Conservation (phyloP, 257 asterid species). For the Solanum chilense region DNA sequence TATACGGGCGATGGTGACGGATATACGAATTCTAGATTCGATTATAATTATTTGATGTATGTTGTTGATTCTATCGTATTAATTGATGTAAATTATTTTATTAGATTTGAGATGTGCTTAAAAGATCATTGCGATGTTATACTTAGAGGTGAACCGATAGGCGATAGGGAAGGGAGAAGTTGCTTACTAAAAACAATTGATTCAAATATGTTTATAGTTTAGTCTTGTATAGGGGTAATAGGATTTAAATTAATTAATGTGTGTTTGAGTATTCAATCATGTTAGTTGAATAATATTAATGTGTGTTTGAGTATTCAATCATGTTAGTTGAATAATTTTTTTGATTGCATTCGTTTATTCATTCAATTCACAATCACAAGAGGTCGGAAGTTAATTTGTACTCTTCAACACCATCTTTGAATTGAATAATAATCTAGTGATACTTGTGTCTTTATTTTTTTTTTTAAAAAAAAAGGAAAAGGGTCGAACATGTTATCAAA, state of each 20-base stretch:
- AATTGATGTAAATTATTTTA: too few species aligned
- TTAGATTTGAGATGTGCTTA: fast-evolving
- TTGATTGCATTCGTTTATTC: not conserved
- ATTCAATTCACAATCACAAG: not conserved
- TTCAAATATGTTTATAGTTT: not conserved
- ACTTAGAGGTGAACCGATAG: not conserved
- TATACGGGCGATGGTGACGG: not conserved
- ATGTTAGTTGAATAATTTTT: not conserved
- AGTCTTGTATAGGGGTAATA: too few species aligned
- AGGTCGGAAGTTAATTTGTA: too few species aligned
- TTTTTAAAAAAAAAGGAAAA: too few species aligned
- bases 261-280: fast-evolving
- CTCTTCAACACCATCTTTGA: not conserved
- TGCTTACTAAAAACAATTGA: not conserved
- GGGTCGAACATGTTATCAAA: fast-evolving
- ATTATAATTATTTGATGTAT: not conserved
- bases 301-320: fast-evolving
- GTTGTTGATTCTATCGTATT: too few species aligned
- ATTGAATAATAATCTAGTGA: not conserved
- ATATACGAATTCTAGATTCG: fast-evolving
- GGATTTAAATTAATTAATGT: fast-evolving
- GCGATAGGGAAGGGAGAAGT: not conserved
- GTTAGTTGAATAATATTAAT: not conserved
- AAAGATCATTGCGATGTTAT: too few species aligned
- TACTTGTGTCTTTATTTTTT: not conserved